A percentile compares a stretch with the other conserved stretches of the same genome.
These are phyloP conservation scores for Solanum hybrid DNA, from an alignment of 305 asterid genomes.

Conservation along the genomic window DNA sequence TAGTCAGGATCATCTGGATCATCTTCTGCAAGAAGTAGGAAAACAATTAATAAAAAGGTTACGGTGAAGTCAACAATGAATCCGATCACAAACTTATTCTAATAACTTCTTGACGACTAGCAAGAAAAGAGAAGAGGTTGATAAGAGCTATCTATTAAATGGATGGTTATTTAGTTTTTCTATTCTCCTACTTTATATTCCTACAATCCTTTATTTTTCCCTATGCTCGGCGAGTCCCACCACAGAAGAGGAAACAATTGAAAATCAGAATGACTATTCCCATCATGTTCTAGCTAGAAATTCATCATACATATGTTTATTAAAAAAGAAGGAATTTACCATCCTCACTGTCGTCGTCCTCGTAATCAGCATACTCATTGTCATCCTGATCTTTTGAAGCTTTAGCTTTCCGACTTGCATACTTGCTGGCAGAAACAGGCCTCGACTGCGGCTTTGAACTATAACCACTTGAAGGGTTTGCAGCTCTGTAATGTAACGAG, in stretches of 20 bases:
- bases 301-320: not conserved
- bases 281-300: not conserved
- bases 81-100: not conserved
- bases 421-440: constrained; percentile 33
- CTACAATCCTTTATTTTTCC: not conserved
- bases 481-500: constrained; percentile 44
- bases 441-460: constrained; percentile 41
- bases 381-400: constrained; percentile 7
- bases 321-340: constrained; percentile 30
- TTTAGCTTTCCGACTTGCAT: constrained; percentile 45
- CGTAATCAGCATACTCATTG: constrained; percentile 44
- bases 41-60: not conserved
- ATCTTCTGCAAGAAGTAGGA: constrained; percentile 58
- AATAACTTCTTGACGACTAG: not conserved
- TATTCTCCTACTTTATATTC: not conserved
- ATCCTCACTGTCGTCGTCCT: constrained; percentile 54
- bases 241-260: not conserved
- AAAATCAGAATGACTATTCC: not conserved
- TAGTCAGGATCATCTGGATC: constrained; percentile 90
- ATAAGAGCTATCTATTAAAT: not conserved
- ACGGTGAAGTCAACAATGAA: not conserved
- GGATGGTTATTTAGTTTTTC: not conserved
- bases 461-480: constrained; percentile 44
- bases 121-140: not conserved
- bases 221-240: not conserved